phyloP scores from a whole-genome alignment of 208 protist genomes.

The Wallacemonas collosoma region DNA sequence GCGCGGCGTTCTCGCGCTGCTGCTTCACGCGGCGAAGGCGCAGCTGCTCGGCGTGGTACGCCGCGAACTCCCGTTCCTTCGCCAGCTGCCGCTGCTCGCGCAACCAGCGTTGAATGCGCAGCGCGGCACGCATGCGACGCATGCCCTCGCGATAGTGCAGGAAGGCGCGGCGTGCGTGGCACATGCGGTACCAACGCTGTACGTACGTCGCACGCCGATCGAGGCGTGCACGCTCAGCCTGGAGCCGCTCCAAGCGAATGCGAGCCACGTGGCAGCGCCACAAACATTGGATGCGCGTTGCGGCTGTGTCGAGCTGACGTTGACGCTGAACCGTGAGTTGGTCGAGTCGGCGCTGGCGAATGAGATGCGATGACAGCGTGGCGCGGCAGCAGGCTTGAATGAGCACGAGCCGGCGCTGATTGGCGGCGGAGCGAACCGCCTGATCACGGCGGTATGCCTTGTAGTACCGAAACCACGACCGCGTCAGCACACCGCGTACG shows the following conservation, averaged over 20 bases:
- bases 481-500: conserved; percentile 78
- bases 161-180: conserved; percentile 51
- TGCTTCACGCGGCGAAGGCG: conserved; percentile 45
- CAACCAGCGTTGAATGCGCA: conserved; percentile 63
- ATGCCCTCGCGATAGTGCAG: conserved; percentile 43
- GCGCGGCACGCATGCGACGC: conserved; percentile 43
- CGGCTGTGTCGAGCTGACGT: conserved; percentile 33
- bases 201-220: conserved; percentile 51
- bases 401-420: conserved; percentile 52
- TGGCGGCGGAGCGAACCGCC: conserved; percentile 67
- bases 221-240: conserved; percentile 52
- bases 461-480: conserved; percentile 87
- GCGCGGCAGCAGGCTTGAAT: conserved; percentile 64
- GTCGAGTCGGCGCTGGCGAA: conserved; percentile 32
- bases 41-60: conserved; percentile 64
- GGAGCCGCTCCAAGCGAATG: conserved; percentile 58
- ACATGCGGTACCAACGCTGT: conserved; percentile 71
- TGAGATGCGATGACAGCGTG: conserved; percentile 33
- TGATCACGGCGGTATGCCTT: conserved; percentile 73
- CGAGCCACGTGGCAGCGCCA: conserved; percentile 73
- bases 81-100: conserved; percentile 36
- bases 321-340: conserved; percentile 32
- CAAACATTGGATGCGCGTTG: conserved; percentile 68
- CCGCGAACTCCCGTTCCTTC: conserved; percentile 66
- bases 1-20: conserved; percentile 40